A percentile compares a stretch with the other conserved stretches of the same genome.
phyloP scores from a whole-genome alignment of 2,329 filamentous ascomycete species.

The Zarea fungicola region DNA sequence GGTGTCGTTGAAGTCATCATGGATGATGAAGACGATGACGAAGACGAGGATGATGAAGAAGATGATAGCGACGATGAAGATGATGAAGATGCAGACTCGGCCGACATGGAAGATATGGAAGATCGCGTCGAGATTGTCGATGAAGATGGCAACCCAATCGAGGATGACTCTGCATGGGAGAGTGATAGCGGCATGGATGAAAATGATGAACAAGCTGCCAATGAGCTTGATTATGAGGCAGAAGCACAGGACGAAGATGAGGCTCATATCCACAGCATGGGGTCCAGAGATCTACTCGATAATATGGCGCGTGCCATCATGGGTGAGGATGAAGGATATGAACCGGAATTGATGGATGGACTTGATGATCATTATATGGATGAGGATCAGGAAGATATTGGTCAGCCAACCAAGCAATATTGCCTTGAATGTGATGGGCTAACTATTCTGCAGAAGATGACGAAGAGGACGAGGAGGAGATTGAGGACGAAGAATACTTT shows the following conservation, averaged over 20 bases:
- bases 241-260: conserved; percentile 52
- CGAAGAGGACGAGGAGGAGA: conserved; percentile 65
- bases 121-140: conserved; percentile 55
- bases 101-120: conserved; percentile 41
- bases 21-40: conserved; percentile 61
- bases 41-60: conserved; percentile 56
- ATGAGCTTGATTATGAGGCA: conserved; percentile 50
- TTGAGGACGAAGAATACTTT: conserved; percentile 62
- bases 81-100: conserved; percentile 47
- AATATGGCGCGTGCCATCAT: conserved; percentile 53
- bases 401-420: conserved; percentile 25
- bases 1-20: conserved; percentile 72
- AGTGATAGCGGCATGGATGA: conserved; percentile 55
- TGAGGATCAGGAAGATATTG: conserved; percentile 56
- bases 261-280: conserved; percentile 41
- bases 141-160: conserved; percentile 54
- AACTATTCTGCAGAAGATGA: conserved; percentile 37
- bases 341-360: conserved; percentile 47
- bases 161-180: conserved; percentile 58
- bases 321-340: conserved; percentile 45
- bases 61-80: conserved; percentile 52
- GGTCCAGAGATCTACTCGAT: conserved; percentile 41
- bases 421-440: conserved; percentile 10
- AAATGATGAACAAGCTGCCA: conserved; percentile 46
- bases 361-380: conserved; percentile 49